Conservation (phyloP, 345 rosid genomes). For the Odontarrhena argentea region DNA sequence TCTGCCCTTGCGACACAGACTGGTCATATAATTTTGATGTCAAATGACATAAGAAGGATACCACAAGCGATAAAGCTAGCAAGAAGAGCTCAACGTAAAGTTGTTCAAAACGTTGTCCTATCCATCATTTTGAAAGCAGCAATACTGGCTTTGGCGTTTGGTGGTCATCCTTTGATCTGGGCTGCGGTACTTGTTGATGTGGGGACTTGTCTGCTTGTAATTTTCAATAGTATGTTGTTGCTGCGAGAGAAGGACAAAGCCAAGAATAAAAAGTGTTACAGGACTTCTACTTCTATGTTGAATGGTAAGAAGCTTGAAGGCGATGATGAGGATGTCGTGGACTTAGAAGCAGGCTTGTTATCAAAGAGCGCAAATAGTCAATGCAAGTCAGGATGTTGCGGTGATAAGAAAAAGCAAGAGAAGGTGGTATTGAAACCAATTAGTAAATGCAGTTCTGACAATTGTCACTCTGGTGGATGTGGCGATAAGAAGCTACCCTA, state of each 20-base stretch:
- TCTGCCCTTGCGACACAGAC: constrained; percentile 93
- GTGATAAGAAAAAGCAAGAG: constrained; percentile 34
- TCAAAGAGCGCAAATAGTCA: constrained; percentile 27
- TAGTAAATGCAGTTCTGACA: constrained; percentile 18
- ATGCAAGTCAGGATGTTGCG: constrained; percentile 39
- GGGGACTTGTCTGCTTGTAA: constrained; percentile 86
- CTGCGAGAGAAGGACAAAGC: constrained; percentile 41
- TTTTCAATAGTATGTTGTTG: constrained; percentile 79
- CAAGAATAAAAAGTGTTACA: constrained; percentile 34
- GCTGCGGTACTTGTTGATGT: constrained; percentile 90
- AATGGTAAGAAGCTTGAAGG: constrained; percentile 33
- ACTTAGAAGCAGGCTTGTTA: constrained; percentile 43
- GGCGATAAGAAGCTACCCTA: constrained; percentile 30
- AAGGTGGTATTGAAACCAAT: constrained; percentile 25
- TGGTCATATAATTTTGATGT: constrained; percentile 81
- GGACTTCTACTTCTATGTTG: constrained; percentile 27
- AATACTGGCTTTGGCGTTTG: constrained; percentile 65
- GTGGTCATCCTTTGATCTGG: constrained; percentile 90
- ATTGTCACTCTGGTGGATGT: constrained; percentile 37
- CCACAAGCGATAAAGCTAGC: constrained; percentile 72
- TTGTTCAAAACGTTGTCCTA: constrained; percentile 58
- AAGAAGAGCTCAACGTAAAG: constrained; percentile 58
- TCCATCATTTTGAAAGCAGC: constrained; percentile 66
- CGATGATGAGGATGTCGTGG: constrained; percentile 14
- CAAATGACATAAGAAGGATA: constrained; percentile 76